These are phyloP conservation scores for Pseudogymnoascus sp. DNA, from an alignment of 2,329 filamentous ascomycete species.

Conservation along the genomic window DNA sequence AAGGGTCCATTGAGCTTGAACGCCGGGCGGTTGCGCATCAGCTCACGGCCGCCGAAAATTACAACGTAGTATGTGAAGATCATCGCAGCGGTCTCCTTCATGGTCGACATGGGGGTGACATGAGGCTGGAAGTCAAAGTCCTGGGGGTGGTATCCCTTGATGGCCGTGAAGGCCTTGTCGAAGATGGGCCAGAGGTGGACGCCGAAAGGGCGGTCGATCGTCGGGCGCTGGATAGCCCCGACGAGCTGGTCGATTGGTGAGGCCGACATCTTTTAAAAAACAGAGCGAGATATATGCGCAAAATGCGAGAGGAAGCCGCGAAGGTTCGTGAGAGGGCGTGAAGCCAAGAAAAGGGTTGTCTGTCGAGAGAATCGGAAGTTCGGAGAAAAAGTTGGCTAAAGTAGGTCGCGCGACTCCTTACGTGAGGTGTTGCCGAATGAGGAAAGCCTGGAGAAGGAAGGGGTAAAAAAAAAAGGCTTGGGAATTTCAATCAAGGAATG, in stretches of 20 bases:
- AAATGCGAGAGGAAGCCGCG: neutral
- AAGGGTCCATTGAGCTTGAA: slow-evolving; percentile 85
- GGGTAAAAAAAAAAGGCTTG: slow-evolving; percentile 11
- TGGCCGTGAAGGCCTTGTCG: slow-evolving; percentile 69
- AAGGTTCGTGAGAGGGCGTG: slow-evolving; percentile 9
- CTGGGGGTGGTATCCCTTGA: slow-evolving; percentile 73
- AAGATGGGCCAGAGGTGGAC: slow-evolving; percentile 91
- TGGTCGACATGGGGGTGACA: slow-evolving; percentile 80
- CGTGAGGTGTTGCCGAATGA: slow-evolving; percentile 7
- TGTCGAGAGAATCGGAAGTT: slow-evolving; percentile 11
- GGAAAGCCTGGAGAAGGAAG: slow-evolving; percentile 4
- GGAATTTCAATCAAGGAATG: slow-evolving; percentile 32
- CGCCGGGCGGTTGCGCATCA: slow-evolving; percentile 80
- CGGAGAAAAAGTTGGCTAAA: slow-evolving; percentile 9
- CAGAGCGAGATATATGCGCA: neutral
- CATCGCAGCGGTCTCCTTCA: slow-evolving; percentile 72
- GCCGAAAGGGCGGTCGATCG: slow-evolving; percentile 86
- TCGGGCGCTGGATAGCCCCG: slow-evolving; percentile 58
- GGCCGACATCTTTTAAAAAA: slow-evolving; percentile 8
- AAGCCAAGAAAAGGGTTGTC: slow-evolving; percentile 11
- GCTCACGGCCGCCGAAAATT: slow-evolving; percentile 85
- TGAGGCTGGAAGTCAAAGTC: slow-evolving; percentile 79
- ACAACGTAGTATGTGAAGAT: slow-evolving; percentile 84
- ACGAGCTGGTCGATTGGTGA: slow-evolving; percentile 27
- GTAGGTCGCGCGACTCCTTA: slow-evolving; percentile 10